Conservation (phyloP, 139 green algal species). For the Dunaliella sp. region DNA sequence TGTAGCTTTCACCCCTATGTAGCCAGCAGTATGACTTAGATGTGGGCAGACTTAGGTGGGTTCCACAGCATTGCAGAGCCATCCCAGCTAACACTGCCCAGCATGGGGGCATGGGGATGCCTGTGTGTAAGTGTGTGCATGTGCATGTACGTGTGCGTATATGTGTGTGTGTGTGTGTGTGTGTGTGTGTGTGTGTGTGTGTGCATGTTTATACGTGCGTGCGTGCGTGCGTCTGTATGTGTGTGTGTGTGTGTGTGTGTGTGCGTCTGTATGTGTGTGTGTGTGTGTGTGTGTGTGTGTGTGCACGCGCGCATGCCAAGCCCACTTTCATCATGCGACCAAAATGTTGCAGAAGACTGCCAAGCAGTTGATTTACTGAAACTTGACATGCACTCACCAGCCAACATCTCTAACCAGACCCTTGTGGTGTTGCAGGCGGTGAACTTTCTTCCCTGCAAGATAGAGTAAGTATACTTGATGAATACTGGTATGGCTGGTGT, state of each 20-base stretch:
- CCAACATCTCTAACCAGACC: background rate
- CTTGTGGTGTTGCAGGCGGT: background rate
- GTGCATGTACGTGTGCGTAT: background rate
- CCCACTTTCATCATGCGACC: too few relatives aligned
- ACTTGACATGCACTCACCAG: background rate
- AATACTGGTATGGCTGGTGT: background rate
- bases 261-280: too few relatives aligned
- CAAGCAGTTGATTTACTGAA: too few relatives aligned
- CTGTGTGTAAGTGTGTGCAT: slow-evolving; percentile 53
- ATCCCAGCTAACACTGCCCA: slow-evolving; percentile 80
- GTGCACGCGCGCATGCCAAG: too few relatives aligned
- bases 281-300: too few relatives aligned
- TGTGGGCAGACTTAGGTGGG: too few relatives aligned
- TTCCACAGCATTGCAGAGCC: slow-evolving; percentile 66
- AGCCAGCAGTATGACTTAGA: too few relatives aligned
- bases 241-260: too few relatives aligned
- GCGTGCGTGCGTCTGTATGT: too few relatives aligned
- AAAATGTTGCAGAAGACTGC: too few relatives aligned
- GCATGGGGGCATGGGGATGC: slow-evolving; percentile 78
- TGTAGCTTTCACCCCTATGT: too few relatives aligned
- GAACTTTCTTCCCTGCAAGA: background rate
- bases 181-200: background rate
- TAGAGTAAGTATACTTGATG: background rate
- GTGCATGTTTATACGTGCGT: background rate
- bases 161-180: slow-evolving; percentile 1